These are phyloP conservation scores for Talaromyces proteolyticus DNA, from an alignment of 495 filamentous ascomycete genomes.

Conservation along the genomic window DNA sequence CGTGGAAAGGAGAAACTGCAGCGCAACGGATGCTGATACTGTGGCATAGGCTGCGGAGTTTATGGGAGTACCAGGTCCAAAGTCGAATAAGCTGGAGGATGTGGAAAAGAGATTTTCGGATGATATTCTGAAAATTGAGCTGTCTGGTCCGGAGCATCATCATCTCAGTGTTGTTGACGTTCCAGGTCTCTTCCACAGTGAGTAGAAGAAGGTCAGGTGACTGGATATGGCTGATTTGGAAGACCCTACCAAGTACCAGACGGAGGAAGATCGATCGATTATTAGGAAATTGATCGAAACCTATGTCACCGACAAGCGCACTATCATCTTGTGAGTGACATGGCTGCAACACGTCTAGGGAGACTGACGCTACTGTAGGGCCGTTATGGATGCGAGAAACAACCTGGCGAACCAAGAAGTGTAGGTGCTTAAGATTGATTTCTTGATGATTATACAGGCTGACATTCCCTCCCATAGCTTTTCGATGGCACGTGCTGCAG, in stretches of 20 bases:
- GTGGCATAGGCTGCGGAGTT: conserved; percentile 14
- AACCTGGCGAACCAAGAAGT: conserved; percentile 21
- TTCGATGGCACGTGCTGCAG: conserved; percentile 35
- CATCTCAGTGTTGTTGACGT: conserved; percentile 50
- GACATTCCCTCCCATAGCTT: conserved; percentile 6
- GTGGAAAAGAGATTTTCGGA: conserved; percentile 28
- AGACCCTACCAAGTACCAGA: conserved; percentile 26
- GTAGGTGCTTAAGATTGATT: background rate
- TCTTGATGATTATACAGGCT: background rate
- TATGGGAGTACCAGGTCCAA: conserved; percentile 21
- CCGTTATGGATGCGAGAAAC: conserved; percentile 19
- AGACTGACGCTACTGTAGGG: conserved; percentile 9
- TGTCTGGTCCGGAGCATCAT: conserved; percentile 38
- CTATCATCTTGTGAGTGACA: conserved; percentile 35
- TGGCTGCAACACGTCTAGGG: background rate
- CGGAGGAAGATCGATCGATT: conserved; percentile 20
- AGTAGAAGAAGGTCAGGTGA: conserved; percentile 1
- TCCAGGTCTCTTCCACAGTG: conserved; percentile 45
- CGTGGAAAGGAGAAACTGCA: background rate
- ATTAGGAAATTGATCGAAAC: conserved; percentile 31
- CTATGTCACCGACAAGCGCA: conserved; percentile 39
- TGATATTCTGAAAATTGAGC: conserved; percentile 44
- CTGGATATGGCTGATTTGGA: background rate
- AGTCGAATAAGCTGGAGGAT: conserved; percentile 9
- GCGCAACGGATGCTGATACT: background rate